Conservation (phyloP, 176 grass and related monocot genomes). For the Luzula sylvatica region DNA sequence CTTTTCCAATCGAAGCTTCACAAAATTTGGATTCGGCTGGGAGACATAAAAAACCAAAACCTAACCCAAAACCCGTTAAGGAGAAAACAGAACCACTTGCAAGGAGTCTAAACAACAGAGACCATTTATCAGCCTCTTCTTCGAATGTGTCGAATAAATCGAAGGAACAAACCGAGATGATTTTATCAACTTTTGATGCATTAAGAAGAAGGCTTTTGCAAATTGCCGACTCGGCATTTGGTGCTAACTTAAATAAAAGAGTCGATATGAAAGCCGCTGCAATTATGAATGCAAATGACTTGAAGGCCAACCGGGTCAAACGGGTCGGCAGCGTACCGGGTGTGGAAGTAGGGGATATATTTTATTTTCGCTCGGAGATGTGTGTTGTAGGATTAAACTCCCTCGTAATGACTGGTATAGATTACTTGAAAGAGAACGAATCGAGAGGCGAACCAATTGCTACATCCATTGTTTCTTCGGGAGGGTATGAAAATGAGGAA, state of each 20-base stretch:
- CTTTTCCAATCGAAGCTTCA: neutral
- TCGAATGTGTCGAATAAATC: conserved; percentile 28
- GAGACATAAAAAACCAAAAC: conserved; percentile 2
- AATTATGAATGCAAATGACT: conserved; percentile 63
- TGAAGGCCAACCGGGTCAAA: conserved; percentile 49
- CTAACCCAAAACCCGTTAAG: neutral
- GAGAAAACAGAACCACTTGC: conserved; percentile 20
- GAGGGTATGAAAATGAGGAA: conserved; percentile 64
- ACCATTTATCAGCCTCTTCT: conserved; percentile 27
- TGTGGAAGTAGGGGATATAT: conserved; percentile 74
- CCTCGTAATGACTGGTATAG: conserved; percentile 52
- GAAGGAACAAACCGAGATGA: conserved; percentile 41
- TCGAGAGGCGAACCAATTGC: conserved; percentile 39
- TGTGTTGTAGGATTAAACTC: conserved; percentile 59
- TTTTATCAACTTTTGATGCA: conserved; percentile 53
- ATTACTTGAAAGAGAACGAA: conserved; percentile 48
- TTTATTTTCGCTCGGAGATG: conserved; percentile 81
- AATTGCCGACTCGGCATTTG: conserved; percentile 31
- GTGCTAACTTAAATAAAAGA: conserved; percentile 23
- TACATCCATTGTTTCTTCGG: conserved; percentile 55
- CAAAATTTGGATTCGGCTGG: neutral
- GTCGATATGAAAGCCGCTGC: conserved; percentile 44
- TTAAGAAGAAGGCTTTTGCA: conserved; percentile 55
- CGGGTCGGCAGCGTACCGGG: conserved; percentile 48
- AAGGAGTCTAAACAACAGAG: conserved; percentile 28